These are phyloP conservation scores for Coccomyxa subellipsoidea DNA, from an alignment of 163 green algal species.

Conservation along the genomic window DNA sequence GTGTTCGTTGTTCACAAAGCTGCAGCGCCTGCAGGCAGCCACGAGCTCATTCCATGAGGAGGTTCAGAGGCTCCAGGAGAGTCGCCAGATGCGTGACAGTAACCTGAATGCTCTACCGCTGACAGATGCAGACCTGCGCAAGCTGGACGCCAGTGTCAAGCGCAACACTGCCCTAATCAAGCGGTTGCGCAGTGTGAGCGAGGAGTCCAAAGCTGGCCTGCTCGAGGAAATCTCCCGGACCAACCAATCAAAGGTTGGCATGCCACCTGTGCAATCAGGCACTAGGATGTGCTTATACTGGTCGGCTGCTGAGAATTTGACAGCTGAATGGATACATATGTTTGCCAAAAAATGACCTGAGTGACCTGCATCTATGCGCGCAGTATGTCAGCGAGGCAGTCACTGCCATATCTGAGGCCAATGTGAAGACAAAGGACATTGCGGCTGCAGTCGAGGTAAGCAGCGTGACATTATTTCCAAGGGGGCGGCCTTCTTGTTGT, in stretches of 20 bases:
- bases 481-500: too few relatives aligned
- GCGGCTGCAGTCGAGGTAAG: conserved; percentile 55
- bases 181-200: conserved; percentile 74
- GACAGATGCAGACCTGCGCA: conserved; percentile 58
- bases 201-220: conserved; percentile 68
- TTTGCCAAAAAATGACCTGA: too few relatives aligned
- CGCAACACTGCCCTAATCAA: conserved; percentile 85
- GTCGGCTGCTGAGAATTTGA: too few relatives aligned
- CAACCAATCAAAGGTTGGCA: conserved; percentile 74
- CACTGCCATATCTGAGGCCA: conserved; percentile 74
- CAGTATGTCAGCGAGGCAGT: conserved; percentile 92
- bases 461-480: not conserved
- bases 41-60: not conserved
- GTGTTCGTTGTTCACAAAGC: not conserved
- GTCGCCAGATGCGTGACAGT: not conserved
- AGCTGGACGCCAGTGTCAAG: conserved; percentile 89
- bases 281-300: too few relatives aligned
- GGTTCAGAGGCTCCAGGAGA: not conserved
- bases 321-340: too few relatives aligned
- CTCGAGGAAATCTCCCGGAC: conserved; percentile 74
- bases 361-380: not conserved
- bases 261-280: too few relatives aligned
- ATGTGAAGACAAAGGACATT: conserved; percentile 75
- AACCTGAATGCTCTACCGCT: not conserved
- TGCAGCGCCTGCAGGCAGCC: not conserved